A percentile compares a stretch with the other conserved stretches of the same genome.
phyloP scores from a whole-genome alignment of 1,139 yeast genomes.

The Geotrichum europaeum region DNA sequence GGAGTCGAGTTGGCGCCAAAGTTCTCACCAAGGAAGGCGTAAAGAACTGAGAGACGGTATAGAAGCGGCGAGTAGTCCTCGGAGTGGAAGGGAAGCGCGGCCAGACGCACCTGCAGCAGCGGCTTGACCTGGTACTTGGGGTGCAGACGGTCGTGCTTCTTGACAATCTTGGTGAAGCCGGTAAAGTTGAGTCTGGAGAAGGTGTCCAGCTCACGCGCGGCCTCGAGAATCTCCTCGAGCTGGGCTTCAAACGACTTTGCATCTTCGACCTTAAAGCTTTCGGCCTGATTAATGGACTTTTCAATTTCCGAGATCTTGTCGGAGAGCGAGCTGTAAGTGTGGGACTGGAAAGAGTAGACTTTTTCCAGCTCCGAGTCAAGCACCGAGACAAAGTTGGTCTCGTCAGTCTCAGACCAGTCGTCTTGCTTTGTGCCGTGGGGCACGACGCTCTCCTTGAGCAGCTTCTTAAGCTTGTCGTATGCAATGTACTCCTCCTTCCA shows the following conservation, averaged over 20 bases:
- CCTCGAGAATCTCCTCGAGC: constrained; percentile 65
- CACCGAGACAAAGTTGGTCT: constrained; percentile 70
- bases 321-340: constrained; percentile 64
- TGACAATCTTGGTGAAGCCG: constrained; percentile 89
- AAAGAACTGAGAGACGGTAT: constrained; percentile 73
- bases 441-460: constrained; percentile 72
- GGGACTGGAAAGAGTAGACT: constrained; percentile 81
- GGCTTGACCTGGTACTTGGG: constrained; percentile 83
- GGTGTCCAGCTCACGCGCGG: constrained; percentile 81
- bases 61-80: constrained; percentile 92
- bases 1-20: constrained; percentile 28
- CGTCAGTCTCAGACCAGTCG: constrained; percentile 74
- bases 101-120: constrained; percentile 76
- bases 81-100: constrained; percentile 82
- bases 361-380: constrained; percentile 83
- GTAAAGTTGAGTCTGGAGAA: constrained; percentile 90
- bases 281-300: constrained; percentile 32
- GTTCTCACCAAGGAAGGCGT: constrained; percentile 75
- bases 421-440: constrained; percentile 27
- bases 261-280: constrained; percentile 33
- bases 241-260: constrained; percentile 52
- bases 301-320: constrained; percentile 62
- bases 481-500: constrained; percentile 82
- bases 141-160: constrained; percentile 91
- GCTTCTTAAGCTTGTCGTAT: constrained; percentile 71